These are phyloP conservation scores for Diaporthe helianthi DNA, from an alignment of 2,329 filamentous ascomycete species.

Conservation along the genomic window DNA sequence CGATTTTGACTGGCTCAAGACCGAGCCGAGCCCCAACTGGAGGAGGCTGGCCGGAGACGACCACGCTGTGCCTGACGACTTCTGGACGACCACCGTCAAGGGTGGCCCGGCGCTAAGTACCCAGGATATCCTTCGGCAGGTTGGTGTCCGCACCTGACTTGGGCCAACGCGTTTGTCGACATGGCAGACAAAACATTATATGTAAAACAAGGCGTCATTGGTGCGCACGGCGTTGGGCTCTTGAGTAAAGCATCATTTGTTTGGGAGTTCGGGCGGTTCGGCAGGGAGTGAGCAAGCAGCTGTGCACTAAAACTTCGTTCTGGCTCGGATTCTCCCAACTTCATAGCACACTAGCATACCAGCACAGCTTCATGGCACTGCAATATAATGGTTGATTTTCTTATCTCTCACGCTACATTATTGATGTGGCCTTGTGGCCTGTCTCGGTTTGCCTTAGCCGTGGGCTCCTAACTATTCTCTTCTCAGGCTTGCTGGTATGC, in stretches of 20 bases:
- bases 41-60: slow-evolving; percentile 64
- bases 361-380: slow-evolving; percentile 6
- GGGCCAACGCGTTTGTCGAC: neutral
- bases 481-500: neutral
- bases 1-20: slow-evolving; percentile 97
- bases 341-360: neutral
- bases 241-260: slow-evolving; percentile 5
- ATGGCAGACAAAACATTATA: neutral
- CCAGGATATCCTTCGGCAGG: slow-evolving; percentile 68
- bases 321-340: neutral
- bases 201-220: neutral
- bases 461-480: neutral
- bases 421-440: neutral
- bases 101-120: slow-evolving; percentile 68
- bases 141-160: slow-evolving; percentile 48
- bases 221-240: slow-evolving; percentile 20
- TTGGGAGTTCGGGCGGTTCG: neutral
- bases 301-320: neutral
- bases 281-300: neutral
- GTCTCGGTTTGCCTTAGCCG: neutral
- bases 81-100: slow-evolving; percentile 74
- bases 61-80: slow-evolving; percentile 56
- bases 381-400: neutral
- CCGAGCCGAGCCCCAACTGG: slow-evolving; percentile 89
- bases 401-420: neutral